Evolutionary conservation across 2,329 filamentous ascomycete species (phyloP).

Genomic region (Exophiala bonariae): DNA sequence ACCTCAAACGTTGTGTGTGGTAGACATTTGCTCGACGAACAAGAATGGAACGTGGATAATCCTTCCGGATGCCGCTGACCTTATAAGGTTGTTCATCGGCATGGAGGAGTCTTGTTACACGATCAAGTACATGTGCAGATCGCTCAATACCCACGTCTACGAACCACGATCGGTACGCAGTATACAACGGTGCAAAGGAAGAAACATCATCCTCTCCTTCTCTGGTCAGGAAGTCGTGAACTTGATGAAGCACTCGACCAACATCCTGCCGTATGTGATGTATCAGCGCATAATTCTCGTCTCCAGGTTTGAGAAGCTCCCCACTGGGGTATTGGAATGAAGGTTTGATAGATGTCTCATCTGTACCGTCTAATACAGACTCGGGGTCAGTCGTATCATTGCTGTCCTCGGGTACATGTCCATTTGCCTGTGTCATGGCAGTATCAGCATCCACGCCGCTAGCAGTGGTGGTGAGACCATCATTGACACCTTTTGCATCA

Average conservation of each 20-base stretch:
- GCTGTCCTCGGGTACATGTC: constrained; percentile 28
- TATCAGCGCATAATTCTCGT: constrained; percentile 70
- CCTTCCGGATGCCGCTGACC: constrained; percentile 86
- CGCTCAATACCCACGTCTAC: constrained; percentile 96
- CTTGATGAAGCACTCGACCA: constrained; percentile 76
- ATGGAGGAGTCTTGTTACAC: constrained; percentile 78
- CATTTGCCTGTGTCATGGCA: constrained; percentile 47
- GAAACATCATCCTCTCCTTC: constrained; percentile 94
- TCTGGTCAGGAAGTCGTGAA: constrained; percentile 78
- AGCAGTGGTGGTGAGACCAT: constrained; percentile 48
- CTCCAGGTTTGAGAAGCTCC: constrained; percentile 69
- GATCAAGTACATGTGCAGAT: constrained; percentile 88
- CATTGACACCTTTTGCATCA: constrained; percentile 70
- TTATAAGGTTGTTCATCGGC: constrained; percentile 92
- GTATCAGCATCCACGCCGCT: constrained; percentile 39
- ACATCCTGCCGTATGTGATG: constrained; percentile 79
- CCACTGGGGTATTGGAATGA: constrained; percentile 88
- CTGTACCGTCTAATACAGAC: constrained; percentile 56
- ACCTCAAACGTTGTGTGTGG: constrained; percentile 87
- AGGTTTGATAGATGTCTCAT: constrained; percentile 66
- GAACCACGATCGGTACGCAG: constrained; percentile 93
- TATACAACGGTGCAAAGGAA: constrained; percentile 90
- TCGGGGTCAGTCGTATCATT: constrained; percentile 43
- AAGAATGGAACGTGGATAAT: constrained; percentile 88
- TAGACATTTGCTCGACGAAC: constrained; percentile 93